Evolutionary conservation across 805 yeast species (phyloP), one percentile per base, ranked within the genome.

Genomic region (Candida schatavii): DNA sequence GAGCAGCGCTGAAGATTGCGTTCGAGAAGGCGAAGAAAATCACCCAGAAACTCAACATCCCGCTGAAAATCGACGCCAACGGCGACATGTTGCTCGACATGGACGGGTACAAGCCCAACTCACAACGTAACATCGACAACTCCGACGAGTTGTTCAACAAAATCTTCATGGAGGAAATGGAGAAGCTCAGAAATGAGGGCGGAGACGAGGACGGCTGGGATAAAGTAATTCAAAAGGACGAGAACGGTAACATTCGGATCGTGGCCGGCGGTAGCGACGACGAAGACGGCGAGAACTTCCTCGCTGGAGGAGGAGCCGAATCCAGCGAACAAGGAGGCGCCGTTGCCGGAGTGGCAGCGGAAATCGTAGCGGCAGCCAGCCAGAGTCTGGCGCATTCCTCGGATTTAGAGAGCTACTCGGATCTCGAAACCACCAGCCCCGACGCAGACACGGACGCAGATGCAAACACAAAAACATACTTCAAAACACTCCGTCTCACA

Each of bases 51-150:
- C 70, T 88, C 49, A 87, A 89, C 56, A 89, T 93, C 25, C 97
- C 97, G 1, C 83, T 95, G 22, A 87, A 82, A 50, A 77, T 90
- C 28, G 95, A 87, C 47, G 83, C 84, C 46, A 86, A 88, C 54
- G 99, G 99, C 10, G 96, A 89, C 56, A 73, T 93, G 51, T 77
- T 89, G 32, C 67, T 93, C 35, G 99, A 93, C 64, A 88, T 91
- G 83, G 95, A 89, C 52, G 99, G 99, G 14, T 93, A 93, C 65
- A 91, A 90, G 63, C 85, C 95, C 26, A 88, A 83, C 52, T 56
- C 71, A 11, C 85, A 82, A 39, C 80, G 82, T 50, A 88, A 84
- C 58, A 78, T 85, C 31, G 81, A 82, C 39, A 81, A 80, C 50
- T 79, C 95, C 0, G 96, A 89, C 57, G 81, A 81, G 39, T 67